Base-by-base conservation (phyloP, 208 protist genomes). In the Phytomonas serpens region DNA sequence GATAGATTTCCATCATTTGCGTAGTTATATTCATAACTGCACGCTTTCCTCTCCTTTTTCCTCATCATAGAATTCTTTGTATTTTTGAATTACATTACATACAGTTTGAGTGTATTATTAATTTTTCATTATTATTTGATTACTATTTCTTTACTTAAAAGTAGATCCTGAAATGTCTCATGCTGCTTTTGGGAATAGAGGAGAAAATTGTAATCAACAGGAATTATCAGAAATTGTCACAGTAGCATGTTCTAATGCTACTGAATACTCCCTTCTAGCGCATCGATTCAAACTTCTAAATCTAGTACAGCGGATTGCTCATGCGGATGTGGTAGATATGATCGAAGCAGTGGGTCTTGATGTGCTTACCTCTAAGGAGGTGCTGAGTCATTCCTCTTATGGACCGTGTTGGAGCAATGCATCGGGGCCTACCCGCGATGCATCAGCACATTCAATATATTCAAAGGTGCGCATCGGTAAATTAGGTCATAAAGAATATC, bases 211-310 rank as follows among this genome's bases (percentile, higher is more conserved):
- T 27, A 9, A 23, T 57, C 47, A 57, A 57, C 16, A 57, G 16
- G 47, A 23, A 57, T 57, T 19, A 57, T 57, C 27, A 9, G 47
- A 57, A 57, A 57, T 57, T 9, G 19, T 1, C 7, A 19, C 47
- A 23, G 47, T 3, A 57, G 7, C 16, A 57, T 57, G 47, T 6
- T 27, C 47, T 19, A 27, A 57, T 57, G 19, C 67, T 33, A 32
- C 67, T 33, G 67, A 31, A 61, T 70, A 70, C 67, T 0, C 67
- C 6, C 51, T 96, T 29, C 73, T 94, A 11, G 75, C 91, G 42
- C 85, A 93, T 67, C 85, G 92, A 57, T 96, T 96, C 69, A 96
- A 94, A 73, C 72, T 94, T 68, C 76, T 96, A 19, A 86, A 86
- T 31, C 74, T 96, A 34, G 92, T 94, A 29, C 92, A 94, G 76